These are phyloP conservation scores for Mixia osmundae DNA, from an alignment of 1,284 basidiomycete species.

Conservation along the genomic window DNA sequence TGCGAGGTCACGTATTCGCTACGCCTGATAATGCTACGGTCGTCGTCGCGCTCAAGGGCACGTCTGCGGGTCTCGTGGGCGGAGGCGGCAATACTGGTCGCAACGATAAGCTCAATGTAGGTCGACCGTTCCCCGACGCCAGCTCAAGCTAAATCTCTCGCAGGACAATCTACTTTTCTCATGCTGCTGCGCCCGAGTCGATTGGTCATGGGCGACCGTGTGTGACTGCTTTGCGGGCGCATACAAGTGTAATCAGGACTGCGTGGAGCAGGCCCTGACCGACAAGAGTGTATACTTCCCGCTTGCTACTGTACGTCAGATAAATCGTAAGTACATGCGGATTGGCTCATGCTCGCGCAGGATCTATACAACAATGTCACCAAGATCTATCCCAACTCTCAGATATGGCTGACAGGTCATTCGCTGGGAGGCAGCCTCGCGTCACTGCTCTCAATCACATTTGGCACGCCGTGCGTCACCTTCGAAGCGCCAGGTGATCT, in stretches of 20 bases:
- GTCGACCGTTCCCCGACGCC: too few relatives aligned
- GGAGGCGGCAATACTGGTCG: constrained; percentile 50
- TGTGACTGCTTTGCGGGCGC: constrained; percentile 71
- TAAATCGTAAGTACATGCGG: constrained; percentile 38
- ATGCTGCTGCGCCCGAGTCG: constrained; percentile 85
- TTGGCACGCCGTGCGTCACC: constrained; percentile 69
- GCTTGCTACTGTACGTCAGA: too few relatives aligned
- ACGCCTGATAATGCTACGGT: constrained; percentile 53
- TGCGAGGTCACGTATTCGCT: constrained; percentile 57
- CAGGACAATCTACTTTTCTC: constrained; percentile 96
- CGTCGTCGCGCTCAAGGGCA: constrained; percentile 82
- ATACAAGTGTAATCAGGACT: constrained; percentile 56
- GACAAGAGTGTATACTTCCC: constrained; percentile 77
- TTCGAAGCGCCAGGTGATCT: constrained; percentile 83
- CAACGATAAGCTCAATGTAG: constrained; percentile 83
- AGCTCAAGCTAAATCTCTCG: too few relatives aligned
- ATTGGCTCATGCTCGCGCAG: too few relatives aligned
- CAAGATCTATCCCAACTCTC: constrained; percentile 73
- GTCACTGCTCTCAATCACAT: constrained; percentile 66
- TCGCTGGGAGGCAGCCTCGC: constrained; percentile 24
- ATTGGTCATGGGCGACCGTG: constrained; percentile 85
- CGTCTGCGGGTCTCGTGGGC: constrained; percentile 53
- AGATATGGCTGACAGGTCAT: constrained; percentile 29
- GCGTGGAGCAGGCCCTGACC: constrained; percentile 51
- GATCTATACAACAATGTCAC: constrained; percentile 84